Conservation (phyloP, 1,284 basidiomycete genomes). For the Pterulicium gracile region DNA sequence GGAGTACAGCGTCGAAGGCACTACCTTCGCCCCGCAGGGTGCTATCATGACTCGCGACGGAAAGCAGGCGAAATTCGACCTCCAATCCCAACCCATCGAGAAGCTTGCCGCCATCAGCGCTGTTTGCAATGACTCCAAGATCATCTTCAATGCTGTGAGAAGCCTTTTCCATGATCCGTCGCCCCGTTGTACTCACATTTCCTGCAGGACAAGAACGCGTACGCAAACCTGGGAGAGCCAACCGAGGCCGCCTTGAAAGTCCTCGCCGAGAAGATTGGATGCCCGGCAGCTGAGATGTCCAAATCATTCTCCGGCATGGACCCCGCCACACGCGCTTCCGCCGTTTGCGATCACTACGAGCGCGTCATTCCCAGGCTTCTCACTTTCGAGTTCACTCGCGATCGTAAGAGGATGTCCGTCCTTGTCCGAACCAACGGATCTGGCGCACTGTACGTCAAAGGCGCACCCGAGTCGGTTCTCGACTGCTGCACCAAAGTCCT, state of each 20-base stretch:
- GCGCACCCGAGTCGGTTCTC: slow-evolving; percentile 91
- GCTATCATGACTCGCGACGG: slow-evolving; percentile 56
- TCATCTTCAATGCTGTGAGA: slow-evolving; percentile 73
- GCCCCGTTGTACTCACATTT: slow-evolving; percentile 9
- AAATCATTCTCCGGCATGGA: slow-evolving; percentile 50
- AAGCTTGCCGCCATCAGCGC: slow-evolving; percentile 82
- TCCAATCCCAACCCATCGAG: slow-evolving; percentile 64
- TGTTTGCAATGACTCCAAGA: slow-evolving; percentile 89
- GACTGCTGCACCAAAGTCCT: slow-evolving; percentile 77
- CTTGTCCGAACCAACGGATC: slow-evolving; percentile 55
- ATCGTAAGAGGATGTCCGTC: slow-evolving; percentile 99
- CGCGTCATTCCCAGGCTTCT: slow-evolving; percentile 66
- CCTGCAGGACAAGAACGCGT: slow-evolving; percentile 64
- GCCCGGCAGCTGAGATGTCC: slow-evolving; percentile 38
- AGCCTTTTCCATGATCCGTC: background rate
- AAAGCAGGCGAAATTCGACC: slow-evolving; percentile 43
- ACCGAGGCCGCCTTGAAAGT: slow-evolving; percentile 94
- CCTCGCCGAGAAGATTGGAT: slow-evolving; percentile 83
- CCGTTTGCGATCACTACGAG: slow-evolving; percentile 79
- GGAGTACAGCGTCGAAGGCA: slow-evolving; percentile 80
- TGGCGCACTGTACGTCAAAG: slow-evolving; percentile 81
- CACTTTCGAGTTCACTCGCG: slow-evolving; percentile 96
- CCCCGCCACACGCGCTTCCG: slow-evolving; percentile 60
- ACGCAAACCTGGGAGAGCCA: slow-evolving; percentile 88
- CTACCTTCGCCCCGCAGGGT: slow-evolving; percentile 82